These are phyloP conservation scores for Chlamydomonas reinhardtii DNA, from an alignment of 163 green algal species.

Conservation along the genomic window DNA sequence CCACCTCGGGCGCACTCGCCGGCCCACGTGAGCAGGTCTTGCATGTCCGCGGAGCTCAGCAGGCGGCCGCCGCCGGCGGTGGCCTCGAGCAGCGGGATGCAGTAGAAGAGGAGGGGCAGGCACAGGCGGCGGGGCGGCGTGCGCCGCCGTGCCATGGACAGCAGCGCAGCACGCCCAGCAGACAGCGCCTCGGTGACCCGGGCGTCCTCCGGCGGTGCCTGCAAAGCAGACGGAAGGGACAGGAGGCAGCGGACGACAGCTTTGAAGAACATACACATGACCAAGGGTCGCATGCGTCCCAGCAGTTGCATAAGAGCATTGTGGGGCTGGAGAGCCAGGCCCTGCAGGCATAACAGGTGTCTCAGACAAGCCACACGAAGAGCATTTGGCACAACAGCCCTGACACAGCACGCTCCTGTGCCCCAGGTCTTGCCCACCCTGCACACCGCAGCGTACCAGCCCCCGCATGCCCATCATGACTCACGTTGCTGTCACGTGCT, in stretches of 20 bases:
- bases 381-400: no score
- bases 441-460: no score
- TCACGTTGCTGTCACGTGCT: slow-evolving; percentile 23
- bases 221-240: not conserved
- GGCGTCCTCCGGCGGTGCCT: not conserved
- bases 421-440: no score
- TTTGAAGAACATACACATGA: no score
- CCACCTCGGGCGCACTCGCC: slow-evolving; percentile 1
- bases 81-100: slow-evolving; percentile 53
- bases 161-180: slow-evolving; percentile 14
- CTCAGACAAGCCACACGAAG: no score
- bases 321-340: no score
- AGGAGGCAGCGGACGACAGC: no score
- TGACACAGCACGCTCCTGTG: no score
- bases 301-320: no score
- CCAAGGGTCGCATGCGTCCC: no score
- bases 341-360: no score
- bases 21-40: slow-evolving; percentile 43
- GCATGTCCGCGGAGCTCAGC: slow-evolving; percentile 39
- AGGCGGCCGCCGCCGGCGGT: not conserved
- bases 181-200: slow-evolving; percentile 14
- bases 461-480: no score
- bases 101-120: slow-evolving; percentile 48
- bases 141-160: slow-evolving; percentile 46
- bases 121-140: slow-evolving; percentile 46